These are phyloP conservation scores for Pseudozyma pruni DNA, from an alignment of 1,284 basidiomycete species.

Conservation along the genomic window DNA sequence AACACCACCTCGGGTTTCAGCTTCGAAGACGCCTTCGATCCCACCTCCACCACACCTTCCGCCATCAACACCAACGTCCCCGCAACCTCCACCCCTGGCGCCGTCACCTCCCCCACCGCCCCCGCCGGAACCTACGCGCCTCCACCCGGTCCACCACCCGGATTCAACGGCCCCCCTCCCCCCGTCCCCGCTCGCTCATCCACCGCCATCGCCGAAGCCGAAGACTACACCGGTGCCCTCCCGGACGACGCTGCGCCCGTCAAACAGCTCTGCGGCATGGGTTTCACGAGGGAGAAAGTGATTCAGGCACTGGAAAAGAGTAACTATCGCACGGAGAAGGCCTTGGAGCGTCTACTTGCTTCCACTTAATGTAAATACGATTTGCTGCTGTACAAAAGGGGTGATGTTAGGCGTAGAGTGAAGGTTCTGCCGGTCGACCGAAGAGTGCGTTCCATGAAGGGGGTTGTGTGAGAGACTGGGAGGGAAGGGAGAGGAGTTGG, in stretches of 20 bases:
- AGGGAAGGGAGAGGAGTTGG: conserved; percentile 17
- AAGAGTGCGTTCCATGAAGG: conserved; percentile 30
- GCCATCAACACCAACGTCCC: background rate
- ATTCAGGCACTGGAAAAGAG: conserved; percentile 63
- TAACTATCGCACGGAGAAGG: conserved; percentile 65
- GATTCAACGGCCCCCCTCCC: conserved; percentile 24
- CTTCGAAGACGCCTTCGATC: conserved; percentile 61
- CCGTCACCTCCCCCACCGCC: conserved; percentile 15
- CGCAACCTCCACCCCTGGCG: conserved; percentile 2
- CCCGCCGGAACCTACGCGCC: conserved; percentile 41
- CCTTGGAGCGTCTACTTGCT: conserved; percentile 60
- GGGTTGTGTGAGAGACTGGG: conserved; percentile 8
- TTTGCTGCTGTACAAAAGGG: background rate
- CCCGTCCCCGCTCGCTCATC: conserved; percentile 17
- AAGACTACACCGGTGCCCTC: conserved; percentile 51
- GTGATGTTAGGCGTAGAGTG: conserved; percentile 32
- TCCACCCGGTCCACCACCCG: conserved; percentile 45
- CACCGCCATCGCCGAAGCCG: conserved; percentile 16
- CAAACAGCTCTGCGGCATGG: conserved; percentile 66
- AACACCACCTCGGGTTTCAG: conserved; percentile 53
- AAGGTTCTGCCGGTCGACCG: conserved; percentile 15
- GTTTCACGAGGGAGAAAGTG: conserved; percentile 61
- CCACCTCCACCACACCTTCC: conserved; percentile 11
- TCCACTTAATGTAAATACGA: conserved; percentile 8
- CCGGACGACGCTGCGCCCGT: conserved; percentile 63